Evolutionary conservation across 1,284 basidiomycete genomes (phyloP).

Genomic region (Anthracocystis panici-leucophaei): DNA sequence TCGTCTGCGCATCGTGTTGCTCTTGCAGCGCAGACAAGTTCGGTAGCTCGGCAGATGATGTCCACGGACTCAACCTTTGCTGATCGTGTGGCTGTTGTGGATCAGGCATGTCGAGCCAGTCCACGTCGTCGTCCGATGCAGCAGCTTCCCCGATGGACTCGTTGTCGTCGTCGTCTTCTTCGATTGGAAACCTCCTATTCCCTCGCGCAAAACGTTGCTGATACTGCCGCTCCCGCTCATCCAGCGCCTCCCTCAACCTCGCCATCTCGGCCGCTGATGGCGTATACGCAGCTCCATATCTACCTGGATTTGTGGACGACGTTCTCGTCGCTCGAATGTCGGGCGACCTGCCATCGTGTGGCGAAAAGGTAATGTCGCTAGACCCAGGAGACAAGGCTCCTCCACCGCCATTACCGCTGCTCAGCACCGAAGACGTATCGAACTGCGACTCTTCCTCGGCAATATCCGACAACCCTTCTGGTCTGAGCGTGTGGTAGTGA

Average conservation of each 20-base stretch:
- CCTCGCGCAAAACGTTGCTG: constrained; percentile 24
- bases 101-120: constrained; percentile 15
- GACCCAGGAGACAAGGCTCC: constrained; percentile 22
- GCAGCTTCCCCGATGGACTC: constrained; percentile 22
- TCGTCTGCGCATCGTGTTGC: neutral
- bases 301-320: constrained; percentile 8
- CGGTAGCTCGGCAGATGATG: constrained; percentile 19
- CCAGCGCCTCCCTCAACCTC: constrained; percentile 40
- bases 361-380: constrained; percentile 19
- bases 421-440: constrained; percentile 41
- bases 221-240: constrained; percentile 46
- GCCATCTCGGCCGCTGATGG: constrained; percentile 41
- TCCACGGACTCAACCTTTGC: constrained; percentile 8
- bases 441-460: constrained; percentile 57
- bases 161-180: constrained; percentile 32
- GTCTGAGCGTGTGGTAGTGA: constrained; percentile 48
- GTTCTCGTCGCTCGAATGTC: constrained; percentile 11
- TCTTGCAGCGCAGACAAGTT: constrained; percentile 1
- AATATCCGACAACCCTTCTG: constrained; percentile 60
- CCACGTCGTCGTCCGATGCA: constrained; percentile 23
- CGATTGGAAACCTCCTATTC: constrained; percentile 25
- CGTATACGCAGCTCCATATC: constrained; percentile 25
- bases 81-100: constrained; percentile 3
- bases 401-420: constrained; percentile 31
- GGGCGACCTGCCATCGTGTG: constrained; percentile 21